These are phyloP conservation scores for Magnolia officinalis DNA, from an alignment of 164 flowering plant genomes.

Conservation along the genomic window DNA sequence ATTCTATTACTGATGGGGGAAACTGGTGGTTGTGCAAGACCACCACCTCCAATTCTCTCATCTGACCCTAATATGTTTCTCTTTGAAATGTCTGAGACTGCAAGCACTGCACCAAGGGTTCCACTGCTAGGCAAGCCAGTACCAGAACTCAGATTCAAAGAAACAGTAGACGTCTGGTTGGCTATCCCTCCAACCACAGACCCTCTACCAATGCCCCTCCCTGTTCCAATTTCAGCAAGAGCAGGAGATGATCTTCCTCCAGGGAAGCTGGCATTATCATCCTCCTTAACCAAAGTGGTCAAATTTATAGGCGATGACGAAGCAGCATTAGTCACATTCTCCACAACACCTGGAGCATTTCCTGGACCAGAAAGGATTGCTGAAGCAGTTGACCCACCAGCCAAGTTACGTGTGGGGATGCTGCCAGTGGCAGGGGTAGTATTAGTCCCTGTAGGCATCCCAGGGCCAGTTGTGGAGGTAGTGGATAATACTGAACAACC, in stretches of 20 bases:
- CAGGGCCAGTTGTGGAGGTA: constrained; percentile 10
- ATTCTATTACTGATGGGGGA: constrained; percentile 67
- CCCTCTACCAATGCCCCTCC: constrained; percentile 55
- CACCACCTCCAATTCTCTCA: constrained; percentile 64
- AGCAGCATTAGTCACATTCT: constrained; percentile 38
- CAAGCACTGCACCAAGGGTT: constrained; percentile 19
- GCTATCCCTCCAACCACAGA: constrained; percentile 34
- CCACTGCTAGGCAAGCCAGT: constrained; percentile 44
- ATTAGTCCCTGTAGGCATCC: constrained; percentile 45
- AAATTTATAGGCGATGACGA: constrained; percentile 49
- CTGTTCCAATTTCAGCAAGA: constrained; percentile 50
- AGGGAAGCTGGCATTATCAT: constrained; percentile 55
- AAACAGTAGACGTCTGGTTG: constrained; percentile 47
- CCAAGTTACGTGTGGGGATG: constrained; percentile 33
- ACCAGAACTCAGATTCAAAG: constrained; percentile 38
- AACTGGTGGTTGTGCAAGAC: constrained; percentile 52
- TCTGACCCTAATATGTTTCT: constrained; percentile 67
- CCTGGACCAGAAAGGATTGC: constrained; percentile 38
- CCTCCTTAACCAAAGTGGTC: constrained; percentile 61
- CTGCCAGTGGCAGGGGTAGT: constrained; percentile 35
- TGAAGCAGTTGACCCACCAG: constrained; percentile 41
- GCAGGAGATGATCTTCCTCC: constrained; percentile 64
- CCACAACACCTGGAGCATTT: constrained; percentile 36
- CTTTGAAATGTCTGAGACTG: constrained; percentile 54
- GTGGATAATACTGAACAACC: constrained; percentile 38